Base-by-base conservation (phyloP, 2,329 filamentous ascomycete species). In the Colletotrichum australisinense region DNA sequence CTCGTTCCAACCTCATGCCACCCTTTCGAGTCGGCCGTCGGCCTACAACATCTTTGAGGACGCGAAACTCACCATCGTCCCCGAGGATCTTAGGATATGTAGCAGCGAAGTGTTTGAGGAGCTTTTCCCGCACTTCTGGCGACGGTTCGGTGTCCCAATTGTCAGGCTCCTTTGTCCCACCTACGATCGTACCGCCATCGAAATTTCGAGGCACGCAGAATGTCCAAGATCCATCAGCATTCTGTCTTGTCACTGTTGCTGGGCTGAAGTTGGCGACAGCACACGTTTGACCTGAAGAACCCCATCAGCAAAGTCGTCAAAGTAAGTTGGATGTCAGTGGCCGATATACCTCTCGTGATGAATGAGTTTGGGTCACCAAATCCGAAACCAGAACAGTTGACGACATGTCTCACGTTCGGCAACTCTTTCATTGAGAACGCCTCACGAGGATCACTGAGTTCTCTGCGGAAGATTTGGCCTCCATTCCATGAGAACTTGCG, bases 151-250 rank as follows among this genome's bases (percentile, higher is more conserved):
- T 79, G 59, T 88, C 84, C 88, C 88, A 91, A 78, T 92, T 84
- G 68, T 88, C 81, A 1, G 86, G 84, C 77, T 93, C 88, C 78
- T 92, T 93, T 11, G 91, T 93, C 0, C 91, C 91, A 5, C 91
- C 92, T 24, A 93, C 88, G 52, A 93, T 84, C 0, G 91, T 93
- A 3, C 91, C 91, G 3, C 91, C 91, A 42, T 88, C 84, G 30
- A 91, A 88, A 9, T 87, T 88, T 2, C 92, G 86, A 1, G 91
- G 90, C 6, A 93, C 89, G 58, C 87, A 86, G 75, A 93, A 93
- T 0, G 87, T 86, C 89, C 90, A 92, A 9, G 84, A 86, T 0
- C 91, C 91, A 78, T 93, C 90, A 0, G 85, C 84, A 76, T 90
- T 88, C 76, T 93, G 90, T 30, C 88, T 85, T 3, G 92, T 93